Base-by-base conservation (phyloP, 208 protist species). In the Spongospora subterranea region DNA sequence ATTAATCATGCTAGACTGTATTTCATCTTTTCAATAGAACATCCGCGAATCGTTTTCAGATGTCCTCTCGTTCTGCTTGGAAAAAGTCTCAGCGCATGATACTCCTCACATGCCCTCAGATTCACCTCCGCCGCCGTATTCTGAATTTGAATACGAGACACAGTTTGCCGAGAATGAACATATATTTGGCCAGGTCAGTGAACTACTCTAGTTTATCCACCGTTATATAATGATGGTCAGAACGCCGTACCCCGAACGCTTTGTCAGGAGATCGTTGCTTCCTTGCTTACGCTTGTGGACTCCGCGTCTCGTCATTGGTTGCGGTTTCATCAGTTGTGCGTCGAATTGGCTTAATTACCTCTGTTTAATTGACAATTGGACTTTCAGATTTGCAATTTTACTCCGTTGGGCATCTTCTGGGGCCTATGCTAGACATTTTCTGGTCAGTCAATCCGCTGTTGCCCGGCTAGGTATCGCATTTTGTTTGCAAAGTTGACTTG, bases 21-120 rank as follows among this genome's bases (percentile, higher is more conserved):
- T 60, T 24, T 60, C 50, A 60, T 24, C 24, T 60, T 24, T 60
- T 6, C 24, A 6, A 29, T 60, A 60, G 71, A 82, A 82, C n/a
- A 82, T 43, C 35, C 71, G 71, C 6, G 71, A 82, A 43, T 6
- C 71, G 35, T 82, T 82, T 82, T 35, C 35, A 43, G 40, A 43
- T 6, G 6, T 82, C 6, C n/a, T 82, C 17, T 6, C 71, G 6
- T 35, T 35, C 6, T 82, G 71, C n/a, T 43, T 82, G 13, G 71
- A 82, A n/a, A 82, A 35, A n/a, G 71, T 82, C 35, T 82, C 71
- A 6, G n/a, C n/a, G 6, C 71, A 82, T 82, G 71, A 82, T 45
- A 82, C 71, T 13, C 71, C 71, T 35, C 71, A 6, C 17, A 35
- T 82, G 17, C 6, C 17, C 35, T 35, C 71, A 6, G 40, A 82